Evolutionary conservation across 176 grass and related monocot genomes (phyloP).

Genomic region (Tillandsia fasciculata): DNA sequence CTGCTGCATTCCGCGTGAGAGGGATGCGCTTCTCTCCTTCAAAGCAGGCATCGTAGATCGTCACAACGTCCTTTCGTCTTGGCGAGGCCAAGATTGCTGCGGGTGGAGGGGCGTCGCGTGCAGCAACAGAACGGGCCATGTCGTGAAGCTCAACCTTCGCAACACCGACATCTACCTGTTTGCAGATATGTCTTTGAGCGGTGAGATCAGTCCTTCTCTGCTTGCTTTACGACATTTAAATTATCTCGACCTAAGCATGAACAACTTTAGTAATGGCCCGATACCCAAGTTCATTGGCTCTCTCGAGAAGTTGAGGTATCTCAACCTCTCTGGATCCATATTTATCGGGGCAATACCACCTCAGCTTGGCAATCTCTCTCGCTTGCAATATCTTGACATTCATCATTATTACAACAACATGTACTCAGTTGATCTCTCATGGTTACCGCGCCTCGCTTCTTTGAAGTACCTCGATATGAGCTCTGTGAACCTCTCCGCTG

Average conservation of each 20-base stretch:
- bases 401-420: not conserved
- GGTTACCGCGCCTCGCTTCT: conserved; percentile 4
- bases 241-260: conserved; percentile 28
- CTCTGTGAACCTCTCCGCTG: not conserved
- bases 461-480: conserved; percentile 25
- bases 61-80: not conserved
- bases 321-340: not conserved
- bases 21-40: conserved; percentile 25
- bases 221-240: conserved; percentile 13
- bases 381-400: conserved; percentile 7
- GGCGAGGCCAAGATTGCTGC: conserved; percentile 22
- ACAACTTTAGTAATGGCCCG: not conserved
- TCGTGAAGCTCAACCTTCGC: conserved; percentile 13
- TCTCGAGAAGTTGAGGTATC: conserved; percentile 13
- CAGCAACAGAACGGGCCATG: conserved; percentile 17
- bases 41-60: conserved; percentile 7
- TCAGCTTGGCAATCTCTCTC: conserved; percentile 29
- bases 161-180: not conserved
- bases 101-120: conserved; percentile 15
- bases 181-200: not conserved
- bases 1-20: conserved; percentile 4
- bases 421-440: conserved; percentile 14
- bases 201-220: conserved; percentile 24
- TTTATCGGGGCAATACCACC: conserved; percentile 23
- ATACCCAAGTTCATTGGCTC: conserved; percentile 27